Conservation (phyloP, 331 rosid genomes). For the Spiraea crenata region DNA sequence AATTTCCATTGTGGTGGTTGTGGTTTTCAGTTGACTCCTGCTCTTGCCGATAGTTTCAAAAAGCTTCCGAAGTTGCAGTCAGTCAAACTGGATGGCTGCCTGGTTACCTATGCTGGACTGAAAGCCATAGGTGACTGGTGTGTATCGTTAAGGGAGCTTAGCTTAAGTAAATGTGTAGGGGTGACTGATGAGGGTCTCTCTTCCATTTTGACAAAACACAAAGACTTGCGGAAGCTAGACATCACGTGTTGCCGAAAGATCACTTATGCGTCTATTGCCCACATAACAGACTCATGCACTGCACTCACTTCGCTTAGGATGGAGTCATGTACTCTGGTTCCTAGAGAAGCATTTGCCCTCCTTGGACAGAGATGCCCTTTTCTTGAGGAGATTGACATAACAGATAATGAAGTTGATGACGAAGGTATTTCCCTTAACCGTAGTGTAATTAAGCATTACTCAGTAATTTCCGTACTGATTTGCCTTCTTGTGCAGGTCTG, state of each 20-base stretch:
- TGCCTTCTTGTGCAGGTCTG: slow-evolving; percentile 55
- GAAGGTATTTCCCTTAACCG: slow-evolving; percentile 53
- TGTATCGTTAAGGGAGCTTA: slow-evolving; percentile 60
- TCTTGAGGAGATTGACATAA: slow-evolving; percentile 85
- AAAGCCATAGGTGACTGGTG: slow-evolving; percentile 80
- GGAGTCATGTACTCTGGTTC: slow-evolving; percentile 87
- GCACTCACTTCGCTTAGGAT: slow-evolving; percentile 73
- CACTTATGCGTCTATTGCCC: slow-evolving; percentile 64
- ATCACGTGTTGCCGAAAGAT: slow-evolving; percentile 89
- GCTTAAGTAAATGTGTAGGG: slow-evolving; percentile 86
- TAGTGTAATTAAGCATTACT: slow-evolving; percentile 11
- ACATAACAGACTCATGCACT: slow-evolving; percentile 64
- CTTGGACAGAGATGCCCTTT: slow-evolving; percentile 62
- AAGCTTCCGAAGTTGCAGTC: slow-evolving; percentile 71
- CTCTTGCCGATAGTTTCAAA: slow-evolving; percentile 62
- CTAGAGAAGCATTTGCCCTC: slow-evolving; percentile 64
- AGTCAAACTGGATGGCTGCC: slow-evolving; percentile 70
- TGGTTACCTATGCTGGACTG: slow-evolving; percentile 58
- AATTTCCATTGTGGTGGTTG: slow-evolving; percentile 6
- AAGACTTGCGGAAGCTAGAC: slow-evolving; percentile 75
- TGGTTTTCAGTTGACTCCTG: slow-evolving; percentile 67
- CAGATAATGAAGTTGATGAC: slow-evolving; percentile 87
- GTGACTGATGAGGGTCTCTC: slow-evolving; percentile 83
- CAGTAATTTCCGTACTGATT: slow-evolving; percentile 28
- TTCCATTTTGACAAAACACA: slow-evolving; percentile 65